Percentiles rank a stretch among this genome's conserved stretches.
These are phyloP conservation scores for Ustilago sp. DNA, from an alignment of 1,284 basidiomycete genomes.

Conservation along the genomic window DNA sequence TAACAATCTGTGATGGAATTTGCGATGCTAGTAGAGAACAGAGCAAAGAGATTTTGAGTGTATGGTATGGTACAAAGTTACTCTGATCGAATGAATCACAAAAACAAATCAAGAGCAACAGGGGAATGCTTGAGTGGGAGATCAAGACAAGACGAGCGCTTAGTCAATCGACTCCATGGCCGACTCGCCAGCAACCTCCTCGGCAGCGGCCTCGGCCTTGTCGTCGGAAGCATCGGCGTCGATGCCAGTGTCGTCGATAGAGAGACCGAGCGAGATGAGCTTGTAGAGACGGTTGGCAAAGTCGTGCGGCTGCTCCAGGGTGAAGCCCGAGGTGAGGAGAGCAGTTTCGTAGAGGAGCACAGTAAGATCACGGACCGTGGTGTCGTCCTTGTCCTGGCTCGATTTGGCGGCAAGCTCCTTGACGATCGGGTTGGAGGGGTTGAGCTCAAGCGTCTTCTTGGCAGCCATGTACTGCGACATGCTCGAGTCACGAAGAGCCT, in stretches of 20 bases:
- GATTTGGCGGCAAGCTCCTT: constrained; percentile 96
- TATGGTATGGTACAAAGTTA: constrained; percentile 23
- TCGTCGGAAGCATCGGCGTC: constrained; percentile 46
- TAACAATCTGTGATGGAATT: constrained; percentile 12
- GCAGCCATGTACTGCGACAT: constrained; percentile 96
- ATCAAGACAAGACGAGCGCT: not conserved
- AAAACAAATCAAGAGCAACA: constrained; percentile 1
- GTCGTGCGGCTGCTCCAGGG: constrained; percentile 92
- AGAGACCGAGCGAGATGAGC: constrained; percentile 84
- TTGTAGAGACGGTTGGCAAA: constrained; percentile 97
- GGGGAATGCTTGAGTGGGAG: not conserved
- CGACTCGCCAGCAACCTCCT: constrained; percentile 65
- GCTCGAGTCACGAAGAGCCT: constrained; percentile 96
- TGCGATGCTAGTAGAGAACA: constrained; percentile 10
- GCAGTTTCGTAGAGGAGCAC: constrained; percentile 97
- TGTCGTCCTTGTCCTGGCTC: constrained; percentile 93
- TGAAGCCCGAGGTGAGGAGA: constrained; percentile 80
- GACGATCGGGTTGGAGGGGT: constrained; percentile 92
- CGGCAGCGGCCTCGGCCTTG: constrained; percentile 46
- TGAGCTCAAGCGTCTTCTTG: constrained; percentile 99
- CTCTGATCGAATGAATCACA: constrained; percentile 8
- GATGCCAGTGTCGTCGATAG: constrained; percentile 71
- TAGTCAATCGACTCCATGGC: constrained; percentile 70
- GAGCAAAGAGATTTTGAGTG: constrained; percentile 7
- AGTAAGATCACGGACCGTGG: constrained; percentile 93